These are phyloP conservation scores for Cyclotella sp. DNA, from an alignment of 108 stramenopile genomes.

Conservation along the genomic window DNA sequence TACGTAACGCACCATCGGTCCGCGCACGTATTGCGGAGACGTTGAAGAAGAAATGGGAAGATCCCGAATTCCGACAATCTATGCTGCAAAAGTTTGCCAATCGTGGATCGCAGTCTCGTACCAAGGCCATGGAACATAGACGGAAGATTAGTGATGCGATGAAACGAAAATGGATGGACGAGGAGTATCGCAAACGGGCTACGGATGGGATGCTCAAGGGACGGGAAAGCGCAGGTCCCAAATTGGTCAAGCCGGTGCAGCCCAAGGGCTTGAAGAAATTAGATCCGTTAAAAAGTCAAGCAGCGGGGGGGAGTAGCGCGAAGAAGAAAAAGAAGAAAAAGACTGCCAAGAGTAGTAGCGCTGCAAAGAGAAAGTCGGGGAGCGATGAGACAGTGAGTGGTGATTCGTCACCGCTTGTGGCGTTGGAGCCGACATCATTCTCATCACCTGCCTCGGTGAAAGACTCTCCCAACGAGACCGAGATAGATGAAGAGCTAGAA, in stretches of 20 bases:
- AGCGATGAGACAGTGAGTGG: constrained; percentile 1
- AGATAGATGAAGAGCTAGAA: constrained; percentile 35
- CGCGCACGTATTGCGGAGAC: constrained; percentile 69
- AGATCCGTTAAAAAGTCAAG: constrained; percentile 9
- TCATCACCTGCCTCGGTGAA: background rate
- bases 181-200: constrained; percentile 71
- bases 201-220: constrained; percentile 63
- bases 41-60: constrained; percentile 79
- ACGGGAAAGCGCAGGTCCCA: constrained; percentile 18
- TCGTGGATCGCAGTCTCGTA: constrained; percentile 24
- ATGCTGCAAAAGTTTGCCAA: constrained; percentile 79
- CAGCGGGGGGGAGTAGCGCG: constrained; percentile 5
- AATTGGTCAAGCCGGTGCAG: constrained; percentile 15
- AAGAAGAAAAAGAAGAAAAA: constrained; percentile 29
- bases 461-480: background rate
- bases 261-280: constrained; percentile 32
- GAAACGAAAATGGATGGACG: constrained; percentile 86
- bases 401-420: background rate
- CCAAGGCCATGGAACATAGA: constrained; percentile 50
- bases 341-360: constrained; percentile 22
- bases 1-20: constrained; percentile 36
- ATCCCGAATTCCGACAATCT: constrained; percentile 73
- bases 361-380: background rate
- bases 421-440: constrained; percentile 24
- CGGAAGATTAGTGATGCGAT: constrained; percentile 82